Percentiles rank a stretch among this genome's conserved stretches.
These are phyloP conservation scores for Amanita phalloides DNA, from an alignment of 768 basidiomycete genomes.

Conservation along the genomic window DNA sequence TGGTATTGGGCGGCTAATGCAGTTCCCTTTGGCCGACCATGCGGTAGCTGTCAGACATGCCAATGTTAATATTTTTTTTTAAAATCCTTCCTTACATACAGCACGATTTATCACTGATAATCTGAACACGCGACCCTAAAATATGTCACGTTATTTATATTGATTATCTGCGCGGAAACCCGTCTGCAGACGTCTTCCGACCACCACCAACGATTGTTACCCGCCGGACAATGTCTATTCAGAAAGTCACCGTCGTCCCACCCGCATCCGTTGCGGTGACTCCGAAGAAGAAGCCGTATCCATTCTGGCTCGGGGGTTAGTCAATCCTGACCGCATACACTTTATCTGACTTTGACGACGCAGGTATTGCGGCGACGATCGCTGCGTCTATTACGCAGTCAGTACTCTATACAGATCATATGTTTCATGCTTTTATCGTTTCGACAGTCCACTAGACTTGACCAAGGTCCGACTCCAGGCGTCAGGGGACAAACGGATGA, in stretches of 20 bases:
- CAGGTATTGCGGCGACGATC: conserved; percentile 72
- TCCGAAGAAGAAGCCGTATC: conserved; percentile 62
- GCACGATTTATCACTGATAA: neutral
- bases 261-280: conserved; percentile 9
- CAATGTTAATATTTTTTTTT: too few species aligned
- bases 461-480: conserved; percentile 91
- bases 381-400: conserved; percentile 86
- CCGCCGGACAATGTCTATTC: conserved; percentile 1
- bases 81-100: too few species aligned
- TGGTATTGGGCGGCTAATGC: neutral
- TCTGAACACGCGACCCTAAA: neutral
- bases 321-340: conserved; percentile 3
- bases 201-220: neutral
- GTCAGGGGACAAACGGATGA: conserved; percentile 87
- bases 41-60: too few species aligned
- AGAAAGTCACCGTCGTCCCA: conserved; percentile 6
- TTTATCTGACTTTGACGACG: neutral
- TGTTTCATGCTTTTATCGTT: neutral
- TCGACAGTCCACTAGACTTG: conserved; percentile 63
- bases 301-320: conserved; percentile 77
- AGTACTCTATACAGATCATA: neutral
- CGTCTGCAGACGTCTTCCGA: neutral
- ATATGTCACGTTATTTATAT: neutral
- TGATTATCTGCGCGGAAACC: neutral
- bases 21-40: neutral